Base-by-base conservation (phyloP, 306 rosid species). In the Dalbergia cultrata region DNA sequence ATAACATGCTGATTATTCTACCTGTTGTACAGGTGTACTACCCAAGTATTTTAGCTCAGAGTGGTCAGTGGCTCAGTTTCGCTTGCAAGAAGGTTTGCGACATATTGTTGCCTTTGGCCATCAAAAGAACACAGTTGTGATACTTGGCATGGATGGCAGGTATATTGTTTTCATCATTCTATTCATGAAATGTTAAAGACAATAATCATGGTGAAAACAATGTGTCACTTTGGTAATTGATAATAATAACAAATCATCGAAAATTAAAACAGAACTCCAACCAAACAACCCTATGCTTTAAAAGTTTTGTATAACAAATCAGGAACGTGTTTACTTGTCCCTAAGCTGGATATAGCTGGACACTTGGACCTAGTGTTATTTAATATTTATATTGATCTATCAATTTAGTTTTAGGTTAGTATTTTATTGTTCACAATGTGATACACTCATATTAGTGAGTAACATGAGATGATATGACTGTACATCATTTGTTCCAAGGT, bases 61-160 rank as follows among this genome's bases (percentile, higher is more conserved):
- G 82, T 89, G 95, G 95, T 91, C 95, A 14, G 87, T 89, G 72
- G 95, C 93, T 71, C 89, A 87, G 64, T 89, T 91, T 80, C 95
- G 85, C 76, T 79, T 91, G 90, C 87, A 83, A 34, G 93, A 84
- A 84, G 89, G 90, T 66, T 54, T 83, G 70, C 88, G 81, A 57
- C 81, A 88, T 81, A 39, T 54, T 41, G 97, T 89, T 83, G 88
- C 94, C 69, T 93, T 93, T 68, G 96, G 96, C 35, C 97, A 93
- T 70, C 94, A 89, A 73, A 91, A 86, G 88, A 87, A 89, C 75
- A 90, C 93, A 14, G 67, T 93, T 26, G 81, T 88, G 22, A 87
- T 91, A 82, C 91, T 93, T 18, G 97, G 97, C 86, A 88, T 88
- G 94, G 96, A 93, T 84, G 97, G 97, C 84, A 93, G 97, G 97